Evolutionary conservation across 257 asterid species (phyloP), one percentile per base, ranked within the genome.

Genomic region (Solanum tarapatanum): DNA sequence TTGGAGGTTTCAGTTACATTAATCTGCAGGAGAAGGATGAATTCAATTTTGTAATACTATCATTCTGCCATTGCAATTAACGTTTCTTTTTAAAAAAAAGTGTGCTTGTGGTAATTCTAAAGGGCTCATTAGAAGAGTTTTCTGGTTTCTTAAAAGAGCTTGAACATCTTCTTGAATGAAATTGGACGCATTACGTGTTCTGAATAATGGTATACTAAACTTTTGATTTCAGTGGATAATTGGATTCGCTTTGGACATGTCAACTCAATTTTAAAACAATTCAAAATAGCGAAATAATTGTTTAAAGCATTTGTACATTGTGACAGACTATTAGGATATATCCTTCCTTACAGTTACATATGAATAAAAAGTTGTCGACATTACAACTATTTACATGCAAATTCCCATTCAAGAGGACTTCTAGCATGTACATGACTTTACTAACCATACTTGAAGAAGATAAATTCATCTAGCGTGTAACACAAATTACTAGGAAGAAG

Each of bases 21-120:
- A 30, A 72, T 45, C 89, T 33, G 85, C 39, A 45, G 36, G 43
- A 3, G 43, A 80, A 17, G 43, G 41, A 48, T 48, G 91, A 83
- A 37, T 86, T 87, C 89, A 74, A 66, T 90, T 86, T 91, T 88
- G 90, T 86, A 77, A 84, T 84, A 89, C 73, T 86, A 84, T 82
- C 33, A 86, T 66, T 45, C 68, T 17, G 19, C 11, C 69, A 82
- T 82, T 48, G 85, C 62, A 48, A 82, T 28, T 16, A 45, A 80
- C 66, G 30, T 79, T 24, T 43, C n/a, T 2, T 43, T 7, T 8
- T 8, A 4, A 8, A 12, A 58, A 45, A 30, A 28, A 0, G 19
- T 77, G 84, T 77, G 37, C 17, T 41, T 13, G 35, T 26, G 0
- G 37, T 23, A 41, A 24, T 11, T 5, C 32, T 2, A n/a, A 64